Percentiles rank a stretch among this genome's conserved stretches.
Evolutionary conservation across 345 rosid genomes (phyloP).

Genomic region (Heritiera fomes): DNA sequence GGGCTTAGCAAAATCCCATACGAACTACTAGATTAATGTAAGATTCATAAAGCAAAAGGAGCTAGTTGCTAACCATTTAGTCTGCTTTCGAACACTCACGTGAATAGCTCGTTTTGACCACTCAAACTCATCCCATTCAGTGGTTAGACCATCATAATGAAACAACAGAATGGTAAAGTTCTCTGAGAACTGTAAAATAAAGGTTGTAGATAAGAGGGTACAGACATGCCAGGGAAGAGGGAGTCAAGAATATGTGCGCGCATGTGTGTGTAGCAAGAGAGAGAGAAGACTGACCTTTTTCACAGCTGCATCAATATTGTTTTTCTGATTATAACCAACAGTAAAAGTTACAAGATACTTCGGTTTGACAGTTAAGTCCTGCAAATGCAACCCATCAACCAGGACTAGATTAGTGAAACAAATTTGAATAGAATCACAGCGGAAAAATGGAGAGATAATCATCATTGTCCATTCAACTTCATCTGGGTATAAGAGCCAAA

Average conservation of each 20-base stretch:
- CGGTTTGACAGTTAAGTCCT: slow-evolving; percentile 66
- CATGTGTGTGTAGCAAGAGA: background rate
- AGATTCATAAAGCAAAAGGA: slow-evolving; percentile 4
- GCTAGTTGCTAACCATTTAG: slow-evolving; percentile 70
- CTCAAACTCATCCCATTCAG: slow-evolving; percentile 89
- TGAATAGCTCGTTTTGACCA: slow-evolving; percentile 96
- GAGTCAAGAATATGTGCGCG: background rate
- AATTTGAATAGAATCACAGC: slow-evolving; percentile 14
- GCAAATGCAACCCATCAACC: slow-evolving; percentile 43
- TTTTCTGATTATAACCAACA: slow-evolving; percentile 77
- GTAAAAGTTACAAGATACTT: slow-evolving; percentile 90
- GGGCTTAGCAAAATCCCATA: slow-evolving; percentile 13
- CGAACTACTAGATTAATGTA: background rate
- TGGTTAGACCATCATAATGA: slow-evolving; percentile 84
- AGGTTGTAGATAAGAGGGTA: background rate
- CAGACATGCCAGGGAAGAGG: background rate
- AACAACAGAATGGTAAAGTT: slow-evolving; percentile 84
- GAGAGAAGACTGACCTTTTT: slow-evolving; percentile 55
- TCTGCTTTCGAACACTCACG: slow-evolving; percentile 77
- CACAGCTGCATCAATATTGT: slow-evolving; percentile 77
- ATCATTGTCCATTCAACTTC: slow-evolving; percentile 3
- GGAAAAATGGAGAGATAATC: background rate
- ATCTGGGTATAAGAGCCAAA: background rate
- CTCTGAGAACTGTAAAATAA: slow-evolving; percentile 73
- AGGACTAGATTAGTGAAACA: slow-evolving; percentile 21